These are phyloP conservation scores for Globisporangium spinosum DNA, from an alignment of 352 stramenopile species.

Conservation along the genomic window DNA sequence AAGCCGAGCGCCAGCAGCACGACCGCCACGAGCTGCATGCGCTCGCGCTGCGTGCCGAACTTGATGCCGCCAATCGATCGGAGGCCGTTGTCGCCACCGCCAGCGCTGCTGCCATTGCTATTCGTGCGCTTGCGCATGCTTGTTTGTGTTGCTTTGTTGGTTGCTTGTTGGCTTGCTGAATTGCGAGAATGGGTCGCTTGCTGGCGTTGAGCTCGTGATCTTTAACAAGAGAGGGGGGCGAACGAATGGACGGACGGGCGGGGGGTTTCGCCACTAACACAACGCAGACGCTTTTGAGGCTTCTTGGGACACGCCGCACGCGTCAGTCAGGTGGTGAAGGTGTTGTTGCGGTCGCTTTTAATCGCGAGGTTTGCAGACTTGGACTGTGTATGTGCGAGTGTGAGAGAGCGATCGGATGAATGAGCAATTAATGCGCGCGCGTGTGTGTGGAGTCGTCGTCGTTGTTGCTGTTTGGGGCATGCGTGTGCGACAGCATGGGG, in stretches of 20 bases:
- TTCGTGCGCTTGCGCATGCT: conserved; percentile 4
- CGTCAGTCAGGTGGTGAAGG: no score
- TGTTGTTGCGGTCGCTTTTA: no score
- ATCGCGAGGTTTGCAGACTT: no score
- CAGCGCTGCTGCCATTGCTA: neutral
- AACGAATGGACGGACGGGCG: no score
- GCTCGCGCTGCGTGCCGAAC: conserved; percentile 1
- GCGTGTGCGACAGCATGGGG: no score
- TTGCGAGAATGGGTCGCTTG: neutral
- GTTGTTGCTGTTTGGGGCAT: no score
- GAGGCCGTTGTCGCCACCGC: neutral
- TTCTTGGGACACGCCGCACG: no score
- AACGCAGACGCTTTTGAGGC: no score
- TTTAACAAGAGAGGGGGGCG: neutral
- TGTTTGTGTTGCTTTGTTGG: neutral
- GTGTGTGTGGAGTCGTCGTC: no score
- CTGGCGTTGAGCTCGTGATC: neutral
- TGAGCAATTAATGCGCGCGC: no score
- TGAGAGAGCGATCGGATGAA: no score
- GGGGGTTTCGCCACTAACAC: neutral
- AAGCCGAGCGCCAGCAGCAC: conserved; percentile 3
- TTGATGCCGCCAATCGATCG: neutral
- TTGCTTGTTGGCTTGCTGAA: neutral
- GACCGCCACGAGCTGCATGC: conserved; percentile 9
- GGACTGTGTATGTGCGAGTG: no score